Percentiles rank a stretch among this genome's conserved stretches.
Conservation (phyloP, 2,329 filamentous ascomycete species). For the Cryphonectria radicalis region DNA sequence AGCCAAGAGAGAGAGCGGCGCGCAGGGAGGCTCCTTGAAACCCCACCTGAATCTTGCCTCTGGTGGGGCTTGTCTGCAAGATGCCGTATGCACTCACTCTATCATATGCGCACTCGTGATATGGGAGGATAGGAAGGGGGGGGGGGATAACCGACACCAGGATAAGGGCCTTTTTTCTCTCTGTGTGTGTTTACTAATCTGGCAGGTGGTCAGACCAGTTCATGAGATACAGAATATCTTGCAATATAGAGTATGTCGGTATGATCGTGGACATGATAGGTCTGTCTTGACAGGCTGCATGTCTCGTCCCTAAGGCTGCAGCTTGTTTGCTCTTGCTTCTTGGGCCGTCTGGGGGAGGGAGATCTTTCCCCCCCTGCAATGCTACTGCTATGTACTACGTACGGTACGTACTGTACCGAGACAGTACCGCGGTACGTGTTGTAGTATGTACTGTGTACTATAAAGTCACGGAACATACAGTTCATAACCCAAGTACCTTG, state of each 20-base stretch:
- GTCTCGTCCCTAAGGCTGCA: background rate
- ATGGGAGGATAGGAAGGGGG: background rate
- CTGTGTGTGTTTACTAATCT: background rate
- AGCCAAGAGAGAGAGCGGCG: background rate
- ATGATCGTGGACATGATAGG: background rate
- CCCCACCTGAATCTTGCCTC: slow-evolving; percentile 30
- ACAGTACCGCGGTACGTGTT: background rate
- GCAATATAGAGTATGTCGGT: background rate
- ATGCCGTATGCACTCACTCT: slow-evolving; percentile 16
- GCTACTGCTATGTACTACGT: background rate
- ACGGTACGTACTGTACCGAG: background rate
- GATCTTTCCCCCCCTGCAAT: background rate
- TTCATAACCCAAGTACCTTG: background rate
- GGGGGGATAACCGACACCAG: background rate
- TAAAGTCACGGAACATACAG: fast-evolving
- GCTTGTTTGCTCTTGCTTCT: background rate
- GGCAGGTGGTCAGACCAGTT: background rate
- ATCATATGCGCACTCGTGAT: slow-evolving; percentile 8
- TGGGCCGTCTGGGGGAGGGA: background rate
- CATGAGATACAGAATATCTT: background rate
- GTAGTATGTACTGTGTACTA: background rate
- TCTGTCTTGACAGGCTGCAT: background rate
- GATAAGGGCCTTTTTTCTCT: background rate
- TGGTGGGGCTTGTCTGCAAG: slow-evolving; percentile 22
- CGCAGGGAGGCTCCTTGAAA: slow-evolving; percentile 27